Base-by-base conservation (phyloP, 2,329 filamentous ascomycete genomes). In the Pseudogymnoascus sp. region DNA sequence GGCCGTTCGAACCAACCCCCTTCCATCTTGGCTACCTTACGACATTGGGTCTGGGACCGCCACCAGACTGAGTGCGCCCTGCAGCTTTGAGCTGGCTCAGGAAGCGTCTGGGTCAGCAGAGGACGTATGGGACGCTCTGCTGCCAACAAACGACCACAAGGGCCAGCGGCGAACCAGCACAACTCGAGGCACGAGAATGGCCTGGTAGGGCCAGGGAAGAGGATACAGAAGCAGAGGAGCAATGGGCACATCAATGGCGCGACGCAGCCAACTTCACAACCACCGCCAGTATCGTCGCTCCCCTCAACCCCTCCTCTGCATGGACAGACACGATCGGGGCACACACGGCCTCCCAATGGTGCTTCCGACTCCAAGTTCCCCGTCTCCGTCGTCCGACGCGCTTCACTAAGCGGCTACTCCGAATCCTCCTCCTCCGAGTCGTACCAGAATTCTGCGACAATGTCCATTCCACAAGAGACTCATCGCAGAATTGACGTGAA, bases 181-280 rank as follows among this genome's bases (percentile, higher is more conserved):
- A 88, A 88, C 78, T 85, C 82, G 72, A 86, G 89, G 76, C 89
- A 96, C 79, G 92, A 96, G 79, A 92, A 90, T 88, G 91, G 91
- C 73, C 82, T 91, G 76, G 89, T 92, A 82, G 87, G 87, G 72
- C 86, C 89, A 61, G 88, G 88, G 69, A 91, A 87, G 81, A 87
- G 87, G 66, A 69, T 73, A 38, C 68, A 68, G 66, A 82, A 81
- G 74, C 80, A 82, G 72, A 83, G 80, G 72, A 83, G 81, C 65
- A 82, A 80, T 76, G 78, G 79, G 69, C 76, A 83, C 71, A 72
- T 83, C 72, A 82, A 82, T 75, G 80, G 78, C 68, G 77, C 73
- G 70, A 72, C 78, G 63, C 79, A 77, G 74, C 75, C 77, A 38
- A 60, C 33, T 26, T 41, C 59, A 60, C 71, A 70, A 66, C 74